Base-by-base conservation (phyloP, 371 early-diverging fungal genomes). In the Fennellomyces sp. region DNA sequence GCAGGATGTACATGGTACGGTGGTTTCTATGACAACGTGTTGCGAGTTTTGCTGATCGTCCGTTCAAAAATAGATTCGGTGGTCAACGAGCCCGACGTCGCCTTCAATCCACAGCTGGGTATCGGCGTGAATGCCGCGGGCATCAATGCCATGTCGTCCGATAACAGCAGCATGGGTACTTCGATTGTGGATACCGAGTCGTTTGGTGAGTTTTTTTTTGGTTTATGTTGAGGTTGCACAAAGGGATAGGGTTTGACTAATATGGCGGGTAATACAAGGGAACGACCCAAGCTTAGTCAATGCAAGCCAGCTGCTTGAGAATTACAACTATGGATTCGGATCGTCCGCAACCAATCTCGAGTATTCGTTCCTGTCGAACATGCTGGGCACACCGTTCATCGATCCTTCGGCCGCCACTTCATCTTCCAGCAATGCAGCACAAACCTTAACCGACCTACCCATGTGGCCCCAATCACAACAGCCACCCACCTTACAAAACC, bases 281-380 rank as follows among this genome's bases (percentile, higher is more conserved):
- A 45, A 45, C 21, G 45, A 45, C 23, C 45, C 19, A 45, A 23
- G 45, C n/a, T 45, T 45, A 45, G 45, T 45, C 45, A 45, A 45
- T 45, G 45, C 45, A 17, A 45, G 45, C 21, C 45, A 45, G n/a
- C 21, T 45, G 29, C 23, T 50, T 10, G 29, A 50, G 4, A 50
- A 50, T 31, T 50, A 38, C 29, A 72, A 81, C 51, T 76, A 78
- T 66, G 86, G 82, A 48, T 95, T 95, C 78, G 92, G 91, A 48
- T 94, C 94, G 1, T 93, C 91, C 42, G 81, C 91, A 19, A 78
- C 91, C 62, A 93, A 91, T 68, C 83, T 92, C n/a, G 95, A 96
- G 69, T 93, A 94, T 64, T 85, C 91, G 7, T 87, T 94, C 36
- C 74, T 94, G 17, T 91, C 91, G 13, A 92, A 82, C 62, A 94